Evolutionary conservation across 2,329 filamentous ascomycete species (phyloP), one percentile per base, ranked within the genome.

Genomic region (Diaporthe sp.): DNA sequence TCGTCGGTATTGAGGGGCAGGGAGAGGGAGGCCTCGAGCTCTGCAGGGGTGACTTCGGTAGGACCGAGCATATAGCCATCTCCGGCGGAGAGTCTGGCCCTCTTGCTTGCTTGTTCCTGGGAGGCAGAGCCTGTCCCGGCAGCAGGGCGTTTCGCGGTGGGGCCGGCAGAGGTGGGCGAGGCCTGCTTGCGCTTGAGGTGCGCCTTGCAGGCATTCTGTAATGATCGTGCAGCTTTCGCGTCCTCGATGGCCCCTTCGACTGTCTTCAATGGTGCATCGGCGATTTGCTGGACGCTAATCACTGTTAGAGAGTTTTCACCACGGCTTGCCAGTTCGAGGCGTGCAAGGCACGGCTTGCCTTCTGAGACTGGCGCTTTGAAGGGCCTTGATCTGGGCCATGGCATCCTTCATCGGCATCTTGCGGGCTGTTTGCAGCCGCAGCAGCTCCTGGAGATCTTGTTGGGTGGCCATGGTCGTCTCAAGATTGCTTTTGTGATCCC

Each of bases 1-100:
- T 94, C 92, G 61, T 92, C 87, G 37, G 84, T 83, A 10, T 85
- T 84, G 2, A 91, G 81, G 0, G 93, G 92, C 1, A 95, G 83
- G 10, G 84, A 85, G 8, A 95, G 85, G 0, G 91, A 90, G 9
- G 84, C 85, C 80, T 95, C 93, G 1, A 93, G 83, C 66, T 92
- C 89, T 19, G 88, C 87, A 0, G 92, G 88, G 2, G 85, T 83
- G 81, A 85, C 76, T 70, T 84, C 80, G 7, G 80, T 77, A 1
- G 81, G 79, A 0, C 80, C 81, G 35, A 77, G 78, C 37, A 82
- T 76, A 51, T 83, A 80, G 13, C 76, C 75, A 17, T 81, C 75
- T 73, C 76, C 71, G 32, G 69, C 69, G 1, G 78, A 78, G 12
- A 77, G 61, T 70, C 80, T 84, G 25, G 79, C 32, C 10, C 83